Evolutionary conservation across 202 grass and related monocot genomes (phyloP).

Genomic region (Miscanthus sacchariflorus): DNA sequence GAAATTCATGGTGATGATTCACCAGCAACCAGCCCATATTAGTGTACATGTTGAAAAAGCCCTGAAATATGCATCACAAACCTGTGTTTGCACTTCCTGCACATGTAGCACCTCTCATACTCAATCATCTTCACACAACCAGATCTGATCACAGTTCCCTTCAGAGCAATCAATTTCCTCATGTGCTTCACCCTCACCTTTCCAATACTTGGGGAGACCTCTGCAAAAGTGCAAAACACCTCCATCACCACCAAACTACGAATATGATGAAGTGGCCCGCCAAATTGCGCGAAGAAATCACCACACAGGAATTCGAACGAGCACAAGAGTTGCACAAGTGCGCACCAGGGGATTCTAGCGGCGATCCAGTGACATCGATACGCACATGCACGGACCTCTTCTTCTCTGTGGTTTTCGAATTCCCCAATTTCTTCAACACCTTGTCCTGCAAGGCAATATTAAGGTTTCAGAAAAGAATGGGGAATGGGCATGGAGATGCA

Average conservation of each 20-base stretch:
- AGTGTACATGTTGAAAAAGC: neutral
- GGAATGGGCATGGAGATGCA: neutral
- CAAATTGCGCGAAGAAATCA: slow-evolving; percentile 12
- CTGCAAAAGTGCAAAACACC: slow-evolving; percentile 54
- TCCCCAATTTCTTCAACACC: slow-evolving; percentile 18
- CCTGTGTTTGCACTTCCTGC: slow-evolving; percentile 82
- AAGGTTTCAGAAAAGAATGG: neutral
- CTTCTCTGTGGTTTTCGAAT: slow-evolving; percentile 4
- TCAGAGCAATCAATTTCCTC: slow-evolving; percentile 73
- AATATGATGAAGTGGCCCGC: neutral
- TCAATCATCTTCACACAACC: slow-evolving; percentile 93
- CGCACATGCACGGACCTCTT: slow-evolving; percentile 74
- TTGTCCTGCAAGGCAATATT: slow-evolving; percentile 42
- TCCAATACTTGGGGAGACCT: slow-evolving; percentile 79
- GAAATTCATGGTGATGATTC: neutral
- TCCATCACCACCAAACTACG: neutral
- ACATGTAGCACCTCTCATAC: slow-evolving; percentile 64
- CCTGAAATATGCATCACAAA: slow-evolving; percentile 42
- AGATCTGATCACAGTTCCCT: slow-evolving; percentile 88
- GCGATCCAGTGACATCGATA: slow-evolving; percentile 70
- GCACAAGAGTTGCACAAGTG: neutral
- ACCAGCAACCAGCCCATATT: neutral
- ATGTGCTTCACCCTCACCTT: slow-evolving; percentile 84
- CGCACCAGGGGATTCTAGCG: slow-evolving; percentile 68
- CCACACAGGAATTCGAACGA: slow-evolving; percentile 13